phyloP scores from a whole-genome alignment of 441 rosid species.

The Arabidopsis hybrid region DNA sequence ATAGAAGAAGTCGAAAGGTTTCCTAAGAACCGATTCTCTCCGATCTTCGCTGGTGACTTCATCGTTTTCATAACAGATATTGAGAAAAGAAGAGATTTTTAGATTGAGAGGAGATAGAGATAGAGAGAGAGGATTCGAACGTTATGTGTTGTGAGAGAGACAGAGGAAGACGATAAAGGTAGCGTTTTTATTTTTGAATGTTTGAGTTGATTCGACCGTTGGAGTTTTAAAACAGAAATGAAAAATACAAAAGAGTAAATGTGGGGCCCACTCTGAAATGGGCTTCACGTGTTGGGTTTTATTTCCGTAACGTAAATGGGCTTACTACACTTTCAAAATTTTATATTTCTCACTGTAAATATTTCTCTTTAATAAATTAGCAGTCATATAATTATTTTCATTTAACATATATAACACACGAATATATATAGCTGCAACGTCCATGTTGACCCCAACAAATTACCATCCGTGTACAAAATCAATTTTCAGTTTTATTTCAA shows the following conservation, averaged over 20 bases:
- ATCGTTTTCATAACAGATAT: constrained; percentile 25
- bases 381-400: not conserved
- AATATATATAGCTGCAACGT: not conserved
- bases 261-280: constrained; percentile 3
- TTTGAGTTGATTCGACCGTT: constrained; percentile 41
- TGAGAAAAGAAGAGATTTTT: constrained; percentile 12
- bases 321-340: not conserved
- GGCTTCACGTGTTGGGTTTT: constrained; percentile 1
- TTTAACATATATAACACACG: too few relatives aligned
- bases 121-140: constrained; percentile 26
- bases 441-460: not conserved
- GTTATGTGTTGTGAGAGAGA: constrained; percentile 26
- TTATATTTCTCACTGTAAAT: too few relatives aligned
- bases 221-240: not conserved
- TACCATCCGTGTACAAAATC: not conserved
- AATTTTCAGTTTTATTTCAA: not conserved
- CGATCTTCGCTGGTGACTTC: constrained; percentile 43
- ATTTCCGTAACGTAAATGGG: not conserved
- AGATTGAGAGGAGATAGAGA: constrained; percentile 5
- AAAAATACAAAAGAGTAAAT: not conserved
- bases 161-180: constrained; percentile 28
- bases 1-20: constrained; percentile 64
- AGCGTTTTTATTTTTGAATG: constrained; percentile 15
- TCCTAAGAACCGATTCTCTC: constrained; percentile 55
- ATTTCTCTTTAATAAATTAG: not conserved